Evolutionary conservation across 164 flowering plant species (phyloP).

Genomic region (Macadamia tetraphylla): DNA sequence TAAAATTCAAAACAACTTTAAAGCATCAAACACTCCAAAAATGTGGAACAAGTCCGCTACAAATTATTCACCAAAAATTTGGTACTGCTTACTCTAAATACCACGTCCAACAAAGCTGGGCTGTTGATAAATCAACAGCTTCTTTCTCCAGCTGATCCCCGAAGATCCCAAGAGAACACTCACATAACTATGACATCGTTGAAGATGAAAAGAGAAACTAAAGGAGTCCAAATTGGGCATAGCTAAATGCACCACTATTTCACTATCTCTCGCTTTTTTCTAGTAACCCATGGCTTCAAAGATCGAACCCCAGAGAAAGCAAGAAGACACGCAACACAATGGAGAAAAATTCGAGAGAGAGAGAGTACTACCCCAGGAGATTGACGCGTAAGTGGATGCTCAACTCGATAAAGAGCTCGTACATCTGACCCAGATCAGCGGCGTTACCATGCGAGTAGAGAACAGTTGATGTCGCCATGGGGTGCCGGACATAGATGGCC

Average conservation of each 20-base stretch:
- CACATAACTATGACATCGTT: background rate
- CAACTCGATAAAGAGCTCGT: conserved; percentile 83
- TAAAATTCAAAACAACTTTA: background rate
- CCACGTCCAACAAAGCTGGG: background rate
- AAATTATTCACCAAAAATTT: background rate
- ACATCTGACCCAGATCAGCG: conserved; percentile 96
- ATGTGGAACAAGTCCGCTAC: background rate
- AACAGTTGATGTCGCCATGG: conserved; percentile 81
- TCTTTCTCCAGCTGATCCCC: background rate
- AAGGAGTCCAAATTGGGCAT: conserved; percentile 1
- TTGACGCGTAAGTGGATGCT: conserved; percentile 84
- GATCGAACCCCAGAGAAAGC: conserved; percentile 13
- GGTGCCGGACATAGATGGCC: conserved; percentile 68
- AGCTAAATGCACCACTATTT: background rate
- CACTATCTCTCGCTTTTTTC: background rate
- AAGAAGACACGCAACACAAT: background rate
- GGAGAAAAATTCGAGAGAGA: background rate
- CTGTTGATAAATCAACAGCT: background rate
- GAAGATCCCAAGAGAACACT: background rate
- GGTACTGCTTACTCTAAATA: background rate
- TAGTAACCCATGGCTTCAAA: background rate
- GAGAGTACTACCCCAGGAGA: conserved; percentile 68
- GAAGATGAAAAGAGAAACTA: background rate
- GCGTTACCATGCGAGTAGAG: conserved; percentile 97
- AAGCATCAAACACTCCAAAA: background rate